Evolutionary conservation across 192 early-diverging fungal genomes (phyloP).

Genomic region (Coemansia pectinata): DNA sequence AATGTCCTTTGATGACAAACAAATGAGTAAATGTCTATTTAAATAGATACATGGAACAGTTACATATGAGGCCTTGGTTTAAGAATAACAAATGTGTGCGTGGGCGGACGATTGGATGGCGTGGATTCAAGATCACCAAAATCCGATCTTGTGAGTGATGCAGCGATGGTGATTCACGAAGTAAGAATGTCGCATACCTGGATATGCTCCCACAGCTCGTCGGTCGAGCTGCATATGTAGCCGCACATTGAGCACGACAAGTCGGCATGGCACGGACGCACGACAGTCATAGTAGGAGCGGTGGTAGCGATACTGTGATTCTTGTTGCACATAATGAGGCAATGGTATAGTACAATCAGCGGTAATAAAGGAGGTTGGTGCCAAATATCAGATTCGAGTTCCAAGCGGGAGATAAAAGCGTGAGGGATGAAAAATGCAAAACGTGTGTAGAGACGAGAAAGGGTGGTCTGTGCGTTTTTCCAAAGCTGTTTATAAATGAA

Average conservation of each 20-base stretch:
- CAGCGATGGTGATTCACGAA: not conserved
- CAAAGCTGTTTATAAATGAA: not conserved
- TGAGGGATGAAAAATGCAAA: not conserved
- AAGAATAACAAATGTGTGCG: not conserved
- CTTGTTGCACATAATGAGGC: not conserved
- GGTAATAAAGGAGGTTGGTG: not conserved
- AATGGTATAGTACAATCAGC: not conserved
- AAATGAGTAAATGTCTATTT: not conserved
- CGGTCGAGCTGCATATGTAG: slow-evolving; percentile 32
- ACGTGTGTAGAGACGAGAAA: slow-evolving; percentile 4
- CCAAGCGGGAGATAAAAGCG: not conserved
- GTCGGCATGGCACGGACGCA: slow-evolving; percentile 9
- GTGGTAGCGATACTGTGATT: not conserved
- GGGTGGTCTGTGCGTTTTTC: slow-evolving; percentile 25
- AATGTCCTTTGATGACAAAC: not conserved
- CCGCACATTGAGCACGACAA: slow-evolving; percentile 50
- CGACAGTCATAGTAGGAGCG: not conserved
- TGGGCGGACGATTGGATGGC: not conserved
- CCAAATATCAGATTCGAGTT: not conserved
- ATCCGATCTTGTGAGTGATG: not conserved
- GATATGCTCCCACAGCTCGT: slow-evolving; percentile 53
- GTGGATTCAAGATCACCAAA: not conserved
- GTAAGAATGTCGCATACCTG: slow-evolving; percentile 49
- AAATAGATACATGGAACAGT: not conserved
- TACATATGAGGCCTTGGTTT: not conserved